Evolutionary conservation across 768 basidiomycete species (phyloP).

Genomic region (Fistulinella prunicolor): DNA sequence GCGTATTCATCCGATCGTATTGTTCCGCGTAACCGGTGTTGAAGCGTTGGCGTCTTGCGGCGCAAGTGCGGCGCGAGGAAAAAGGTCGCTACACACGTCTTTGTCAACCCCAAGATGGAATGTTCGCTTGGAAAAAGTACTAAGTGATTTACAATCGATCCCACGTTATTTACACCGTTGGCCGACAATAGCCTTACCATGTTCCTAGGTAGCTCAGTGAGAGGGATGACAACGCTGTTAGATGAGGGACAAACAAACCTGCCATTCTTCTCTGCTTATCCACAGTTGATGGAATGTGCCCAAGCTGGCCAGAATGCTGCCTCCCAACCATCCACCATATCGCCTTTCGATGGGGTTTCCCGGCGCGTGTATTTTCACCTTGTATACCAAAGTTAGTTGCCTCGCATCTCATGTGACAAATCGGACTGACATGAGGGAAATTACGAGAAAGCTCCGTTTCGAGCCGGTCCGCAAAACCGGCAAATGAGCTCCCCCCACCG

Average conservation of each 20-base stretch:
- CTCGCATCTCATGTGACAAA: not conserved
- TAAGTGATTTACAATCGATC: slow-evolving; percentile 1
- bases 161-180: slow-evolving; percentile 74
- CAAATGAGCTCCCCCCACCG: slow-evolving; percentile 87
- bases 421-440: slow-evolving; percentile 70
- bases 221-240: not conserved
- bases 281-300: slow-evolving; percentile 98
- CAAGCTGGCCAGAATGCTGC: slow-evolving; percentile 89
- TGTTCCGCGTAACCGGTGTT: not conserved
- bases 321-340: slow-evolving; percentile 94
- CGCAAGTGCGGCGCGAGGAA: not conserved
- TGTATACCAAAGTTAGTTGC: slow-evolving; percentile 20
- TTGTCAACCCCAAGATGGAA: not conserved
- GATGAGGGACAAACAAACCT: slow-evolving; percentile 47
- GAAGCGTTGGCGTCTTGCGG: not conserved
- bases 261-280: slow-evolving; percentile 93
- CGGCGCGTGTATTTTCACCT: slow-evolving; percentile 91
- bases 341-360: slow-evolving; percentile 87
- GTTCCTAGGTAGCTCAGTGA: slow-evolving; percentile 49
- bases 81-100: not conserved
- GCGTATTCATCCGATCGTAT: slow-evolving; percentile 15
- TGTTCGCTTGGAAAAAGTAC: not conserved
- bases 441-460: slow-evolving; percentile 68
- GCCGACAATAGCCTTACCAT: slow-evolving; percentile 77
- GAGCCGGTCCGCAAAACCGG: slow-evolving; percentile 84